Evolutionary conservation across 2,329 filamentous ascomycete genomes (phyloP).

Genomic region (Trichoderma afroharzianum): DNA sequence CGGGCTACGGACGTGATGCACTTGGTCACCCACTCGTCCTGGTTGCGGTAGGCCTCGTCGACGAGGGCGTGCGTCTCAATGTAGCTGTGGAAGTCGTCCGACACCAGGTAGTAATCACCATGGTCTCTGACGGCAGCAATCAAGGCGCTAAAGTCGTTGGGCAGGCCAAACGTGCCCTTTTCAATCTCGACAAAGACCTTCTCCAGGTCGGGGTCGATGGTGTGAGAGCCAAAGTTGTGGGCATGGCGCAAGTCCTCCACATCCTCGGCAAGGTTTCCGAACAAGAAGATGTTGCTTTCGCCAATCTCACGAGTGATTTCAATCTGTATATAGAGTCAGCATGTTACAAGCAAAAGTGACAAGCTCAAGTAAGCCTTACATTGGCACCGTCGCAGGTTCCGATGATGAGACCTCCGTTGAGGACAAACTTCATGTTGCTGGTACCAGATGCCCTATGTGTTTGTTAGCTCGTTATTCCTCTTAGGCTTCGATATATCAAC

Average conservation of each 20-base stretch:
- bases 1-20: slow-evolving; percentile 81
- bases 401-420: slow-evolving; percentile 96
- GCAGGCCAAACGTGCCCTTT: slow-evolving; percentile 74
- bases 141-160: slow-evolving; percentile 74
- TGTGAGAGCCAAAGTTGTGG: slow-evolving; percentile 79
- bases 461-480: slow-evolving; percentile 15
- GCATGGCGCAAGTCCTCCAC: slow-evolving; percentile 92
- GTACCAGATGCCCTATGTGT: slow-evolving; percentile 64
- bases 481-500: slow-evolving; percentile 24
- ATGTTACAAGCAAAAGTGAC: background rate
- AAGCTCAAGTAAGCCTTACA: slow-evolving; percentile 51
- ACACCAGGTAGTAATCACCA: slow-evolving; percentile 96
- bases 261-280: slow-evolving; percentile 92
- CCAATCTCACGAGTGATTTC: slow-evolving; percentile 97
- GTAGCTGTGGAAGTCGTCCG: slow-evolving; percentile 96
- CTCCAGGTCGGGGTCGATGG: slow-evolving; percentile 70
- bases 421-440: slow-evolving; percentile 99
- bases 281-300: slow-evolving; percentile 97
- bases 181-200: slow-evolving; percentile 84
- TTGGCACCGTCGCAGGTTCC: slow-evolving; percentile 98
- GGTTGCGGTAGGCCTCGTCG: slow-evolving; percentile 86
- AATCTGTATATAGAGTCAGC: slow-evolving; percentile 49
- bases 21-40: slow-evolving; percentile 90
- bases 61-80: slow-evolving; percentile 86
- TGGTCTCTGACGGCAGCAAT: slow-evolving; percentile 84